Evolutionary conservation across 208 protist species (phyloP).

Genomic region (Leishmania arabica): DNA sequence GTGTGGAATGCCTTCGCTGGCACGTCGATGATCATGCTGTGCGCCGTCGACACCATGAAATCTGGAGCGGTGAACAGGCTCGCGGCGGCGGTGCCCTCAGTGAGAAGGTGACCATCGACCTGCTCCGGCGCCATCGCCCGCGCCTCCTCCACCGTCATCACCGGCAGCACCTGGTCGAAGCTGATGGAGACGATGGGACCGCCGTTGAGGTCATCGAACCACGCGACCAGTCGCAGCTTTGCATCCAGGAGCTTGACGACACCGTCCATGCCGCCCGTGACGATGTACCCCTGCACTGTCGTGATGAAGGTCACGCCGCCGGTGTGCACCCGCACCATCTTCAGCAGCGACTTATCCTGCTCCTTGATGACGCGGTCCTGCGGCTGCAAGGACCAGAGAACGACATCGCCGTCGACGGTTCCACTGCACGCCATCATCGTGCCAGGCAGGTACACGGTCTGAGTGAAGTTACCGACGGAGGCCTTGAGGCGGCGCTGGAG

Average conservation of each 20-base stretch:
- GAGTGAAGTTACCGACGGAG: conserved; percentile 89
- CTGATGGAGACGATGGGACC: conserved; percentile 94
- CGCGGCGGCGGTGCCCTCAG: conserved; percentile 52
- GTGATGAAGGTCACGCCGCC: conserved; percentile 84
- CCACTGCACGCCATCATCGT: conserved; percentile 88
- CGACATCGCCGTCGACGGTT: conserved; percentile 92
- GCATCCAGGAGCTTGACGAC: conserved; percentile 94
- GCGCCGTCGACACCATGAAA: conserved; percentile 92
- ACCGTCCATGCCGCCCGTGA: conserved; percentile 95
- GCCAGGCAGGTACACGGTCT: conserved; percentile 87
- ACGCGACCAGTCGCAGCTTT: conserved; percentile 93
- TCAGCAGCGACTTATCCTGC: conserved; percentile 91
- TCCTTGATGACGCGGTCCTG: conserved; percentile 81
- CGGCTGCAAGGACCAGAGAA: conserved; percentile 89
- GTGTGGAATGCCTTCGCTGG: conserved; percentile 77
- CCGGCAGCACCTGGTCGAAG: conserved; percentile 63
- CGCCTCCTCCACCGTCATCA: conserved; percentile 32
- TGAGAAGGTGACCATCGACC: conserved; percentile 43
- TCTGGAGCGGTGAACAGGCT: conserved; percentile 76
- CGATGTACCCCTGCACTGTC: conserved; percentile 78
- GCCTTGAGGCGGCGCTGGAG: conserved; percentile 64
- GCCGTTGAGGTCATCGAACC: conserved; percentile 95
- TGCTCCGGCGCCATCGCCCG: conserved; percentile 28
- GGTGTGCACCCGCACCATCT: conserved; percentile 91
- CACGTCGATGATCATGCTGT: conserved; percentile 92